Conservation (phyloP, 352 stramenopile genomes). For the Phytopythium cucurbitacearum region DNA sequence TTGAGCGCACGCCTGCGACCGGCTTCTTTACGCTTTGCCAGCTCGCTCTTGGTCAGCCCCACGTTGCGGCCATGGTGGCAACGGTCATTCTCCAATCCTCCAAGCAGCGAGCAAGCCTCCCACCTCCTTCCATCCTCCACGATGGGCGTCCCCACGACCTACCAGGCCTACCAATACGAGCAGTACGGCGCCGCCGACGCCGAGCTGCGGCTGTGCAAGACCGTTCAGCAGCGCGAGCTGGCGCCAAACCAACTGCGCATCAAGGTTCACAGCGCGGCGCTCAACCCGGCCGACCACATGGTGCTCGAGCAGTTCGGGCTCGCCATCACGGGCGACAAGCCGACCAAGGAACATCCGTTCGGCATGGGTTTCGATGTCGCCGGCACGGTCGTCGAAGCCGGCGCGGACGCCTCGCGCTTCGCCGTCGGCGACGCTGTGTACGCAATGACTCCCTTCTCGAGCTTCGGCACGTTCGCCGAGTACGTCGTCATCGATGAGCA, state of each 20-base stretch:
- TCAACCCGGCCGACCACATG: conserved; percentile 73
- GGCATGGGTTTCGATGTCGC: conserved; percentile 60
- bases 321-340: conserved; percentile 18
- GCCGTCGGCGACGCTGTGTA: conserved; percentile 63
- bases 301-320: conserved; percentile 32
- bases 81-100: conserved; percentile 1
- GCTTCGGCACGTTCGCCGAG: conserved; percentile 52
- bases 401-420: conserved; percentile 34
- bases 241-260: conserved; percentile 37
- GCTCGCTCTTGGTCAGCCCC: no score
- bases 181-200: conserved; percentile 12
- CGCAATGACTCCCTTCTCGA: conserved; percentile 29
- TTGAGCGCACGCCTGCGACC: no score
- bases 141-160: conserved; percentile 21
- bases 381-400: conserved; percentile 53
- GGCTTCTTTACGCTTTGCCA: no score
- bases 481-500: conserved; percentile 31
- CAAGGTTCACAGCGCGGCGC: conserved; percentile 48
- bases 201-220: conserved; percentile 13
- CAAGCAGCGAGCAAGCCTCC: neutral
- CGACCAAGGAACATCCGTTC: conserved; percentile 25
- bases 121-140: no score
- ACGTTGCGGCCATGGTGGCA: no score
- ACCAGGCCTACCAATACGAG: conserved; percentile 26
- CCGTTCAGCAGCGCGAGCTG: conserved; percentile 10